phyloP scores from a whole-genome alignment of 345 rosid genomes.

The Populus deltoides region DNA sequence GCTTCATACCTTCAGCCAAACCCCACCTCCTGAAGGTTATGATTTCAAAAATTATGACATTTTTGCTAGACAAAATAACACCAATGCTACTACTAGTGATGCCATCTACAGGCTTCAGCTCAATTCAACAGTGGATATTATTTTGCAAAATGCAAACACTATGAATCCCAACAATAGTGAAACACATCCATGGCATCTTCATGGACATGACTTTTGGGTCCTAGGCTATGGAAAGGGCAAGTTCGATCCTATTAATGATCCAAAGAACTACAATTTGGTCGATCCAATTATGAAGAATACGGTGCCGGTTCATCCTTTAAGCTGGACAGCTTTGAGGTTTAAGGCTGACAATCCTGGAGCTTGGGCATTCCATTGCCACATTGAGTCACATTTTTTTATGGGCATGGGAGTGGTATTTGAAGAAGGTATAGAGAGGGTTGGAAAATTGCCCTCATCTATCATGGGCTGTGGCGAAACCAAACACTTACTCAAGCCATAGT shows the following conservation, averaged over 20 bases:
- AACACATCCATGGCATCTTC: constrained; percentile 86
- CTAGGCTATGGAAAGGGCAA: constrained; percentile 63
- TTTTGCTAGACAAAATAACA: neutral
- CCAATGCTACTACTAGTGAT: constrained; percentile 37
- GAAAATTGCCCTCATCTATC: constrained; percentile 51
- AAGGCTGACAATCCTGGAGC: constrained; percentile 62
- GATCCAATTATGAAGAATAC: constrained; percentile 80
- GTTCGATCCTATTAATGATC: constrained; percentile 45
- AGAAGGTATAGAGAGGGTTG: constrained; percentile 47
- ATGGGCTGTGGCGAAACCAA: constrained; percentile 54
- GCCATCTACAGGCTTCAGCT: constrained; percentile 48
- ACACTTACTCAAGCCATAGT: constrained; percentile 12
- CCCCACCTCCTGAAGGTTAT: constrained; percentile 42
- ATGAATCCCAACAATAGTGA: constrained; percentile 40
- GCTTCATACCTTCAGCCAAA: constrained; percentile 36
- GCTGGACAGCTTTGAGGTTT: constrained; percentile 75
- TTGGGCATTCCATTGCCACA: constrained; percentile 76
- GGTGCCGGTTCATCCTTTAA: constrained; percentile 62
- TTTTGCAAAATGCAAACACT: constrained; percentile 66
- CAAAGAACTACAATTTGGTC: constrained; percentile 47
- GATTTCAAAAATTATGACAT: constrained; percentile 30
- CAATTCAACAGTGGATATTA: constrained; percentile 56
- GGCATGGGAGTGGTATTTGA: constrained; percentile 71
- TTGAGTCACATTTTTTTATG: constrained; percentile 66
- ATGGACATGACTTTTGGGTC: constrained; percentile 89